These are phyloP conservation scores for Penicillium frequentans DNA, from an alignment of 2,329 filamentous ascomycete genomes.

Conservation along the genomic window DNA sequence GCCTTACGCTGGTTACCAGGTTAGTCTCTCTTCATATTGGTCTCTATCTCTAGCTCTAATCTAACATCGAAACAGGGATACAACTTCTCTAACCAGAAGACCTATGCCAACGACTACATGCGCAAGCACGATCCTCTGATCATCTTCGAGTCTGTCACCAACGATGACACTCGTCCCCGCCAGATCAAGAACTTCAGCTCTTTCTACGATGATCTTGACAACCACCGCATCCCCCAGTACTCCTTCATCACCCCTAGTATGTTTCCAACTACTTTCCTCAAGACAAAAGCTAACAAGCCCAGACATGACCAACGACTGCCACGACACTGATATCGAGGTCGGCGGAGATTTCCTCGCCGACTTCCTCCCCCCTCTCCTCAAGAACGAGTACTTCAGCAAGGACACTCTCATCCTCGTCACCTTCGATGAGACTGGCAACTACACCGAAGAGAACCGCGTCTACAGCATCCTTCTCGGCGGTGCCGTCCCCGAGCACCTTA, in stretches of 20 bases:
- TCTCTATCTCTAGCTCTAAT: background rate
- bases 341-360: slow-evolving; percentile 67
- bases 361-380: slow-evolving; percentile 70
- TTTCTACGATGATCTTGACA: slow-evolving; percentile 67
- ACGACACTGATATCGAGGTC: slow-evolving; percentile 71
- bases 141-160: slow-evolving; percentile 65
- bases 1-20: slow-evolving; percentile 73
- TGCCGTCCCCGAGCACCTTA: slow-evolving; percentile 61
- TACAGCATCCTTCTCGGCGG: slow-evolving; percentile 72
- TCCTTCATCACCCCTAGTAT: slow-evolving; percentile 51
- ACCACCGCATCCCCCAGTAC: slow-evolving; percentile 69
- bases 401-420: slow-evolving; percentile 74
- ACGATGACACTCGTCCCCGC: slow-evolving; percentile 59
- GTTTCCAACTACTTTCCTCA: background rate
- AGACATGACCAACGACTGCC: slow-evolving; percentile 65
- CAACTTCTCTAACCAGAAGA: slow-evolving; percentile 60
- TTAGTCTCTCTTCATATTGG: background rate
- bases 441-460: slow-evolving; percentile 66
- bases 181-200: slow-evolving; percentile 72
- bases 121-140: slow-evolving; percentile 75
- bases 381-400: slow-evolving; percentile 70
- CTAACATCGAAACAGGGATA: background rate
- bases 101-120: slow-evolving; percentile 71
- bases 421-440: slow-evolving; percentile 77
- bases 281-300: background rate